These are phyloP conservation scores for Fonsecaea nubica DNA, from an alignment of 2,329 filamentous ascomycete genomes.

Conservation along the genomic window DNA sequence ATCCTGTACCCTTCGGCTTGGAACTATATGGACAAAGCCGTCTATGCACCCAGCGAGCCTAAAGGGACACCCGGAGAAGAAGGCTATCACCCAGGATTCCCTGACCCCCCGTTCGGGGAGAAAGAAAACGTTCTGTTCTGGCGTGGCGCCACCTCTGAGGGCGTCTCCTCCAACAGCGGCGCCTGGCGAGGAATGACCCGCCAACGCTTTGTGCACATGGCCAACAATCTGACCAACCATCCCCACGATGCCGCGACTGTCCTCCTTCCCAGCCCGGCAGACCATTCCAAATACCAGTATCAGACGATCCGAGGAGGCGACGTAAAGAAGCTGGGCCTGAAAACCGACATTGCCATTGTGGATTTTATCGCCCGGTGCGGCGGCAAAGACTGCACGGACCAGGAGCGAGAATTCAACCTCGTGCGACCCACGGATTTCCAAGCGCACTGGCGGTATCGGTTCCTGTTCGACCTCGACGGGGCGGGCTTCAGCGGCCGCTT, in stretches of 20 bases:
- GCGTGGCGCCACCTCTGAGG: constrained; percentile 71
- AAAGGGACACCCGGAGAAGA: constrained; percentile 42
- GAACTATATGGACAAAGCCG: constrained; percentile 66
- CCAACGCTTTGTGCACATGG: constrained; percentile 74
- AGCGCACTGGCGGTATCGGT: constrained; percentile 69
- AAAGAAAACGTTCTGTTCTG: constrained; percentile 74
- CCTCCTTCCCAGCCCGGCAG: constrained; percentile 57
- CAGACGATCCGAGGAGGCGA: constrained; percentile 56
- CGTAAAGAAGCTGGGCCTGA: constrained; percentile 58
- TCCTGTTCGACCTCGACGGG: constrained; percentile 74
- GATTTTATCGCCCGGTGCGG: constrained; percentile 64
- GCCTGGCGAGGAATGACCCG: constrained; percentile 71
- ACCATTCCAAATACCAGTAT: constrained; percentile 59
- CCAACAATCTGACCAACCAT: constrained; percentile 62
- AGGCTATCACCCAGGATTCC: constrained; percentile 43
- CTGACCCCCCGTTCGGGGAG: constrained; percentile 62
- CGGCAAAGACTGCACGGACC: constrained; percentile 59
- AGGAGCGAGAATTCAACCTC: constrained; percentile 61
- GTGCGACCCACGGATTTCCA: constrained; percentile 58
- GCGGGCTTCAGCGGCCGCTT: constrained; percentile 70
- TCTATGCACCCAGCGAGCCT: constrained; percentile 58
- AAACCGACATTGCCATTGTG: constrained; percentile 65
- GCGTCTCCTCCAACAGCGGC: constrained; percentile 54
- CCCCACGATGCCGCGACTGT: constrained; percentile 55
- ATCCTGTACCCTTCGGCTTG: constrained; percentile 73